phyloP scores from a whole-genome alignment of 306 rosid species.

The Corylus heterophylla region DNA sequence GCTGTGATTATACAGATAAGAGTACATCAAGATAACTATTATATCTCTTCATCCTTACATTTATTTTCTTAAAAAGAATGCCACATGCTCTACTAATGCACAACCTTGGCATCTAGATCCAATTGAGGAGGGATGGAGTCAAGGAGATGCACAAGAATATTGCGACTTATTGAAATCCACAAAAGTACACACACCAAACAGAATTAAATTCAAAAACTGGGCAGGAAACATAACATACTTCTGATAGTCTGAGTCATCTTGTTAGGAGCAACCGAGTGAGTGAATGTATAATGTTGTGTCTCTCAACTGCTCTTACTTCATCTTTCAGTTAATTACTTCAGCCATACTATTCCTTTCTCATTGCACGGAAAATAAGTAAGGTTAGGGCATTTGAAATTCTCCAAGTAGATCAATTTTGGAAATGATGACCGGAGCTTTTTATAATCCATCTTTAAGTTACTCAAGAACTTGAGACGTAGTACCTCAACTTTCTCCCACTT shows the following conservation, averaged over 20 bases:
- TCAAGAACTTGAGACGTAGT: conserved; percentile 18
- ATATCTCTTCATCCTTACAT: too few species aligned
- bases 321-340: not conserved
- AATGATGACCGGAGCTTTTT: not conserved
- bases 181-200: not conserved
- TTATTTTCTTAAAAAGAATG: not conserved
- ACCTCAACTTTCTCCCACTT: not conserved
- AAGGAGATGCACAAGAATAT: not conserved
- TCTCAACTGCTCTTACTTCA: not conserved
- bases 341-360: not conserved
- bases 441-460: conserved; percentile 9
- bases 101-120: not conserved
- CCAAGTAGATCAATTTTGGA: not conserved
- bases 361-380: conserved; percentile 20
- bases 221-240: not conserved
- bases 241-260: not conserved
- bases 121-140: not conserved
- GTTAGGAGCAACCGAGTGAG: too few species aligned
- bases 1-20: too few species aligned
- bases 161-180: not conserved
- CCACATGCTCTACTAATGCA: not conserved
- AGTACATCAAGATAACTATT: too few species aligned
- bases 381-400: conserved; percentile 22
- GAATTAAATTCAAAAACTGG: not conserved
- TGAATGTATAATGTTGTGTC: too few species aligned